Evolutionary conservation across 129 eudicot species (phyloP), one percentile per base, ranked within the genome.

Genomic region (Chrysanthemum makinoi): DNA sequence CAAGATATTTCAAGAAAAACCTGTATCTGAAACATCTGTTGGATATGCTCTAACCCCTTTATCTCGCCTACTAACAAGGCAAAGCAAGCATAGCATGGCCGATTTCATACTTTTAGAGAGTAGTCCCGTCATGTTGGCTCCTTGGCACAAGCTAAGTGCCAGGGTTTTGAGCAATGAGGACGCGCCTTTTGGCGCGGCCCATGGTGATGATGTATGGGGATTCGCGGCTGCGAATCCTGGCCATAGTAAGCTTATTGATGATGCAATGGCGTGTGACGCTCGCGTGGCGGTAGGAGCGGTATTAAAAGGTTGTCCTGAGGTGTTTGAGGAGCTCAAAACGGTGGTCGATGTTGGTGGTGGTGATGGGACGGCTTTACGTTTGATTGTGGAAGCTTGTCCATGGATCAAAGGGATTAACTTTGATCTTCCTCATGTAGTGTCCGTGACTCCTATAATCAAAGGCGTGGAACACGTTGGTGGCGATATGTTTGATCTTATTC

Each of bases 271-370:
- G n/a, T 75, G 88, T 75, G 81, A 77, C 55, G 86, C 97, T 39
- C 75, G 86, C 69, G 57, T 61, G 44, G 80, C 80, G 0, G 70
- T 85, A 43, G 49, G 72, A 1, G 78, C 77, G 3, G 62, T 90
- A 10, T 17, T 85, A 15, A 65, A 77, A 5, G 74, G 72, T 0
- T 81, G 81, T 64, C 83, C 84, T 1, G 81, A 83, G 73, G 72
- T 75, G 59, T 87, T 90, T 60, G 64, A 77, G 15, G 97, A 84
- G 56, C 13, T 90, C 13, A 60, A 54, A 9, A 65, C 86, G 0
- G 53, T 90, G 80, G 88, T 90, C 30, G 91, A 90, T 64, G 95
- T 90, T n/a, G 95, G 95, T 16, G 97, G 97, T 6, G 91, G 91
- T 18, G 75, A 85, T 75, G 95, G 95, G 16, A 87, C 91, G 28